Conservation (phyloP, 345 rosid genomes). For the Acer saccharum region DNA sequence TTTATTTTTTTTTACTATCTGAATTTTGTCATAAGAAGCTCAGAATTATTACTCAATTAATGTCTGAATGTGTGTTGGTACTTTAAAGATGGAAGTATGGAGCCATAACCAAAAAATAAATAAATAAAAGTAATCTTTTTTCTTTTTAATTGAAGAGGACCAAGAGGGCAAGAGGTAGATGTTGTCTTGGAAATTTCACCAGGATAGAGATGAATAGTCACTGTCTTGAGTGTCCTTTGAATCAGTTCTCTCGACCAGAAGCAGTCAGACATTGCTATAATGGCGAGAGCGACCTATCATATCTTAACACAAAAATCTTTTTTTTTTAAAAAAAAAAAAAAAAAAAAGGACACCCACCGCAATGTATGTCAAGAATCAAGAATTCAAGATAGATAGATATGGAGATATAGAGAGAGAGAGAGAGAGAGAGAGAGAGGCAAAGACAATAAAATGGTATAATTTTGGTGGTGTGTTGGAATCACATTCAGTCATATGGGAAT, state of each 20-base stretch:
- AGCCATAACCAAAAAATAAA: too few relatives aligned
- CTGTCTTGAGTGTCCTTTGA: slow-evolving; percentile 60
- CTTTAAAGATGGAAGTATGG: too few relatives aligned
- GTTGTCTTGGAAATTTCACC: slow-evolving; percentile 45
- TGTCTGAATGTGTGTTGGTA: not conserved
- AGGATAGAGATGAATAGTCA: slow-evolving; percentile 66
- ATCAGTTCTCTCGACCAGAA: slow-evolving; percentile 56
- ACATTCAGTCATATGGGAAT: not conserved
- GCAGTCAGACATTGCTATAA: slow-evolving; percentile 68
- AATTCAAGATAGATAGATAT: not conserved
- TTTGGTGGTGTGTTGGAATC: not conserved
- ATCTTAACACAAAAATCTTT: slow-evolving; percentile 22
- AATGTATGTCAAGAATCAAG: not conserved
- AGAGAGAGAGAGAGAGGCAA: not conserved
- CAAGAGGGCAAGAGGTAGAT: too few relatives aligned
- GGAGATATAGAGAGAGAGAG: not conserved
- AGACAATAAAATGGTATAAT: not conserved
- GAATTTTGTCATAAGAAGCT: not conserved
- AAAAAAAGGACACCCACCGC: slow-evolving; percentile 23
- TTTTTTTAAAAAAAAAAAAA: too few relatives aligned
- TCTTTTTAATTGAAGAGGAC: too few relatives aligned
- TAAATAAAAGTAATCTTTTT: too few relatives aligned
- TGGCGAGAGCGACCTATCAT: slow-evolving; percentile 81
- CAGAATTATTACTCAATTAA: not conserved
- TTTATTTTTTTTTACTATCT: not conserved